Evolutionary conservation across 2,329 filamentous ascomycete species (phyloP).

Genomic region (Pyrenophora graminea): DNA sequence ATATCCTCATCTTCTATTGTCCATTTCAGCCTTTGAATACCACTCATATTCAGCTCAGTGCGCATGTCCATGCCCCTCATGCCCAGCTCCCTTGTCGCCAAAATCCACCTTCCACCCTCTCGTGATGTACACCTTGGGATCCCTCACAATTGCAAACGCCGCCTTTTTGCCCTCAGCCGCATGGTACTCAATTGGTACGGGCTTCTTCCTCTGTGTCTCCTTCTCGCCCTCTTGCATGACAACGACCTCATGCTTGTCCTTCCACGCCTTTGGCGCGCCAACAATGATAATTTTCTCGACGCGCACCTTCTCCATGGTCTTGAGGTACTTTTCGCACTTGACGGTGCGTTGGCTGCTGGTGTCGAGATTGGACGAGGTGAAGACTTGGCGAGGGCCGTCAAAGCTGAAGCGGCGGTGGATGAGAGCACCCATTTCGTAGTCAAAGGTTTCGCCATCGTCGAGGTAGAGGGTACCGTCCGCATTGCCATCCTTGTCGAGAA

Average conservation of each 20-base stretch:
- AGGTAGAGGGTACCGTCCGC: slow-evolving; percentile 84
- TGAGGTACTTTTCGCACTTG: slow-evolving; percentile 73
- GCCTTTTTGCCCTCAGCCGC: slow-evolving; percentile 59
- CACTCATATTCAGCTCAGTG: slow-evolving; percentile 17
- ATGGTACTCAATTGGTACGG: slow-evolving; percentile 65
- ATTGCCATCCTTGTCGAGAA: slow-evolving; percentile 68
- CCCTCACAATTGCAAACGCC: slow-evolving; percentile 66
- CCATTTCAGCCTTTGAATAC: too few relatives aligned
- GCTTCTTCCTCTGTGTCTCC: slow-evolving; percentile 49
- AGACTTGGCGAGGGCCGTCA: slow-evolving; percentile 55
- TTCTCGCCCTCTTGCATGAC: slow-evolving; percentile 63
- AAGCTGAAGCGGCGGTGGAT: slow-evolving; percentile 83
- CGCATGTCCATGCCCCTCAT: slow-evolving; percentile 32
- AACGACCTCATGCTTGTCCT: slow-evolving; percentile 64
- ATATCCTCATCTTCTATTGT: neutral
- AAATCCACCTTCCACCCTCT: slow-evolving; percentile 68
- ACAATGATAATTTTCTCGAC: slow-evolving; percentile 86
- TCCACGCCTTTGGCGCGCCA: slow-evolving; percentile 76
- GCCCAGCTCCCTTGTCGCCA: slow-evolving; percentile 17
- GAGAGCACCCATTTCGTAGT: slow-evolving; percentile 82
- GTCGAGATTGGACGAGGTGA: slow-evolving; percentile 66
- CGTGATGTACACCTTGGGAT: slow-evolving; percentile 65
- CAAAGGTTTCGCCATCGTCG: slow-evolving; percentile 92
- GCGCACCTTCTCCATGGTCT: slow-evolving; percentile 74
- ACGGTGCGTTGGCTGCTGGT: slow-evolving; percentile 56